Evolutionary conservation across 2,329 filamentous ascomycete species (phyloP).

Genomic region (Periglandula ipomoeae): DNA sequence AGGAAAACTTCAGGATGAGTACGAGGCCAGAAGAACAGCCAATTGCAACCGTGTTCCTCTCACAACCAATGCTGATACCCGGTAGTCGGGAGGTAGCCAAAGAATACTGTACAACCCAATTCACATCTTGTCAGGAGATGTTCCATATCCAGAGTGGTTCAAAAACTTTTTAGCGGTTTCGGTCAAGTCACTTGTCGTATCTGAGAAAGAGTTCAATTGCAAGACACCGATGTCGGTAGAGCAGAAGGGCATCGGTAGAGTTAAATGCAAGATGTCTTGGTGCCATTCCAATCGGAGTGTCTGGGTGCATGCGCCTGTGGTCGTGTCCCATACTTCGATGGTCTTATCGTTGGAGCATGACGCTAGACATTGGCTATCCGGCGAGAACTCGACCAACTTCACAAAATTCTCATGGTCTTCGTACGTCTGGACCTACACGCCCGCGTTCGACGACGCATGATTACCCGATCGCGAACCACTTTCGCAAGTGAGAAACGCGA

Average conservation of each 20-base stretch:
- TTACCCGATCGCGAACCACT: too few species aligned
- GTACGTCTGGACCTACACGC: not conserved
- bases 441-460: too few species aligned
- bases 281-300: not conserved
- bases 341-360: constrained; percentile 1
- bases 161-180: not conserved
- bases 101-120: not conserved
- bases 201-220: not conserved
- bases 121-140: not conserved
- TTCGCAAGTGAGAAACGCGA: too few species aligned
- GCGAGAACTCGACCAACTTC: constrained; percentile 6
- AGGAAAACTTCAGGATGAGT: not conserved
- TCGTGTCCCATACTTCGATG: not conserved
- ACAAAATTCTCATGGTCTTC: not conserved
- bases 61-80: not conserved
- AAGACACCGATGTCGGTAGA: not conserved
- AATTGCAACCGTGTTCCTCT: not conserved
- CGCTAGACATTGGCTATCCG: constrained; percentile 2
- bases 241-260: not conserved
- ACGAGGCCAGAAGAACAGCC: not conserved
- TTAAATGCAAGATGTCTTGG: not conserved
- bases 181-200: not conserved
- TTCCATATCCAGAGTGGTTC: not conserved
- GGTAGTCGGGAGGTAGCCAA: not conserved
- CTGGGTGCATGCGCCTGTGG: not conserved